Conservation (phyloP, 139 green algal species). For the Pleodorina starrii region DNA sequence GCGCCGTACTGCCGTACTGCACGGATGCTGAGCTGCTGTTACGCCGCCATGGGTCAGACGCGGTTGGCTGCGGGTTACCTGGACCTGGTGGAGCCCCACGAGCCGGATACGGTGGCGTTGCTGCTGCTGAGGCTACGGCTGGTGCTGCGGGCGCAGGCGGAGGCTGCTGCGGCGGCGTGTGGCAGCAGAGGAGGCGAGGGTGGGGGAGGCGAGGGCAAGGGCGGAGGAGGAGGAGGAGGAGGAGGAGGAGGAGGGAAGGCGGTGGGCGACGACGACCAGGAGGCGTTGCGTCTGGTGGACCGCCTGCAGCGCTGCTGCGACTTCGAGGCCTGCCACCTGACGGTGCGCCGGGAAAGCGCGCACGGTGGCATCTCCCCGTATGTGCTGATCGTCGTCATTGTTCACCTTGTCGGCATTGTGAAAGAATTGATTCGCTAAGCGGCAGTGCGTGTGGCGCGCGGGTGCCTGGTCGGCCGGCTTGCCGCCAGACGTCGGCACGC, state of each 20-base stretch:
- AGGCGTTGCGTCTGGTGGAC: conserved; percentile 10
- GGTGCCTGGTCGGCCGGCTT: too few species aligned
- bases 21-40: conserved; percentile 39
- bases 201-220: neutral
- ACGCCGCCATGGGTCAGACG: conserved; percentile 3
- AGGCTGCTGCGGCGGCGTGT: neutral
- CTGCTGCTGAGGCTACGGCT: conserved; percentile 38
- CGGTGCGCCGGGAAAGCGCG: neutral
- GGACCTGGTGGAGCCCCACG: conserved; percentile 16
- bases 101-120: conserved; percentile 1
- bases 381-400: too few species aligned
- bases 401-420: too few species aligned
- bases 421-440: too few species aligned
- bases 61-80: conserved; percentile 13
- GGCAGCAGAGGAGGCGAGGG: neutral
- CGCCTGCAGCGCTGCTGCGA: conserved; percentile 33
- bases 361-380: too few species aligned
- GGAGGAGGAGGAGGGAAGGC: too few species aligned
- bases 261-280: neutral
- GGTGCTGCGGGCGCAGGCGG: neutral
- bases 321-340: conserved; percentile 14
- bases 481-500: too few species aligned
- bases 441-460: too few species aligned
- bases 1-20: conserved; percentile 43
- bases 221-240: neutral